phyloP scores from a whole-genome alignment of 1,284 basidiomycete species.

The Leccinum pseudoinsigne region DNA sequence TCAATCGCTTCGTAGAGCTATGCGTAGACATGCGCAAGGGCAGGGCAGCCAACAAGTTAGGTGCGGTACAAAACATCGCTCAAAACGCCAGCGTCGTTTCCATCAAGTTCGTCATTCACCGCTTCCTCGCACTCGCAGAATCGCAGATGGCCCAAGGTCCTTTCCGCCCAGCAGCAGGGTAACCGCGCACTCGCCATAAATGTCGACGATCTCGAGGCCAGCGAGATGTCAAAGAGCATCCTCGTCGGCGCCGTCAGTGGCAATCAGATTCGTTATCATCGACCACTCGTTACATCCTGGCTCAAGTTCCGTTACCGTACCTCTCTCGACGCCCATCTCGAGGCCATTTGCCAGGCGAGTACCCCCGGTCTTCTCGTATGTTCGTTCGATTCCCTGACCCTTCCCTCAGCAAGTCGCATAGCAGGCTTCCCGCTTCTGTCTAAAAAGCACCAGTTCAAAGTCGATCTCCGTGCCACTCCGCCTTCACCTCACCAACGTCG shows the following conservation, averaged over 20 bases:
- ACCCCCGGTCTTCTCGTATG: not conserved
- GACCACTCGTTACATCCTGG: constrained; percentile 97
- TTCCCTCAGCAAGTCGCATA: constrained; percentile 45
- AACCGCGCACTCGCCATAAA: constrained; percentile 72
- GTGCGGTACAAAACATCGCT: constrained; percentile 95
- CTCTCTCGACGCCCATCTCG: constrained; percentile 90
- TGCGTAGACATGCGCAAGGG: constrained; percentile 97
- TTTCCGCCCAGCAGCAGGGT: constrained; percentile 84
- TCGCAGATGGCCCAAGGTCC: constrained; percentile 84
- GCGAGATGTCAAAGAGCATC: constrained; percentile 91
- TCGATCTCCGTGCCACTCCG: constrained; percentile 96
- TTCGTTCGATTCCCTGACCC: not conserved
- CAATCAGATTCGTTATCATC: constrained; percentile 84
- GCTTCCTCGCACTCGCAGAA: not conserved
- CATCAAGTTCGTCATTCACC: constrained; percentile 62
- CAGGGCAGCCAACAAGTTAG: constrained; percentile 74
- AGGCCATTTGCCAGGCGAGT: constrained; percentile 91
- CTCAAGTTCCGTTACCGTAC: constrained; percentile 89
- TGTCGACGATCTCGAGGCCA: constrained; percentile 89
- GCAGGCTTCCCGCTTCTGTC: constrained; percentile 97
- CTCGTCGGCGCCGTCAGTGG: constrained; percentile 86
- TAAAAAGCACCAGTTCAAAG: constrained; percentile 89
- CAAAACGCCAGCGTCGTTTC: constrained; percentile 92
- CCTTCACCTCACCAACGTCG: constrained; percentile 92
- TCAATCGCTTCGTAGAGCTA: constrained; percentile 92